Evolutionary conservation across 768 basidiomycete species (phyloP).

Genomic region (Lactifluus piperatus): DNA sequence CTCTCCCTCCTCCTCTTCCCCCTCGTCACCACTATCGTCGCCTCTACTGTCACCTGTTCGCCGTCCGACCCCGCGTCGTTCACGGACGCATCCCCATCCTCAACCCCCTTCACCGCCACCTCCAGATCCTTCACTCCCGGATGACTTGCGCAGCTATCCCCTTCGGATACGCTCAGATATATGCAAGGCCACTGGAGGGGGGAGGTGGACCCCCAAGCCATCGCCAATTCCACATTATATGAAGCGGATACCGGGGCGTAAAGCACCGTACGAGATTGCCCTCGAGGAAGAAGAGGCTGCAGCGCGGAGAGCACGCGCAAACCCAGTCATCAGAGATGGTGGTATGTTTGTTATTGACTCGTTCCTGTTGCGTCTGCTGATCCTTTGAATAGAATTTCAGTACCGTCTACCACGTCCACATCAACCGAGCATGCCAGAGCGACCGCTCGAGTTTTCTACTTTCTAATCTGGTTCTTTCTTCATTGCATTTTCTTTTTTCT

Average conservation of each 20-base stretch:
- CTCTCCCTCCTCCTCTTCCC: conserved; percentile 20
- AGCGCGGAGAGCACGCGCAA: conserved; percentile 38
- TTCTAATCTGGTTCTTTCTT: conserved; percentile 34
- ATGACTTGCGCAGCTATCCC: conserved; percentile 69
- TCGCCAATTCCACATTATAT: conserved; percentile 34
- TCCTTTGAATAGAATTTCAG: conserved; percentile 42
- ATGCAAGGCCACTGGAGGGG: conserved; percentile 74
- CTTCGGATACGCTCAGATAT: conserved; percentile 54
- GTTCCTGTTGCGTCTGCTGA: not conserved
- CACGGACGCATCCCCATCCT: conserved; percentile 29
- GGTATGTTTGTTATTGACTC: conserved; percentile 18
- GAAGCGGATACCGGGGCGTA: conserved; percentile 54
- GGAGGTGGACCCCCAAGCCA: conserved; percentile 66
- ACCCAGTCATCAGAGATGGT: conserved; percentile 60
- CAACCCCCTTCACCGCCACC: conserved; percentile 27
- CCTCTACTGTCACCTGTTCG: conserved; percentile 3
- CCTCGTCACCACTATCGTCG: conserved; percentile 28
- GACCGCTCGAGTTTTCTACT: conserved; percentile 49
- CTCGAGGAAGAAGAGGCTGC: conserved; percentile 60
- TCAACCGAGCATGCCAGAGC: conserved; percentile 36
- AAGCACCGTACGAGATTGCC: conserved; percentile 58
- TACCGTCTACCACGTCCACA: conserved; percentile 48
- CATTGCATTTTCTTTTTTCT: not conserved
- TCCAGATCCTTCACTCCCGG: conserved; percentile 34
- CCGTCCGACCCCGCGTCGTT: conserved; percentile 22